phyloP scores from a whole-genome alignment of 1,284 basidiomycete genomes.

The Boletus hoseneyae region DNA sequence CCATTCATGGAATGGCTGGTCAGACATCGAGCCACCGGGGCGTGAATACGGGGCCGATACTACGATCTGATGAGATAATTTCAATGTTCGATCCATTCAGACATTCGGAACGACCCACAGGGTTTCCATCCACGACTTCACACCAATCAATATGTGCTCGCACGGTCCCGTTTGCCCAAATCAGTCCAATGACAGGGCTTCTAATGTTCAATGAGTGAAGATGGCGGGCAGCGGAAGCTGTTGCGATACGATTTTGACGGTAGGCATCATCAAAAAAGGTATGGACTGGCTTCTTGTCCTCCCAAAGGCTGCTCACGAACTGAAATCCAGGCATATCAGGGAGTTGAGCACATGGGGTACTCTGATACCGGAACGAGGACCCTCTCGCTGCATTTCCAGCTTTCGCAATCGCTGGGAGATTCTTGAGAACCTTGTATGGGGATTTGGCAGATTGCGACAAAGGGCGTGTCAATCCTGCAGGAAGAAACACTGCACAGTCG shows the following conservation, averaged over 20 bases:
- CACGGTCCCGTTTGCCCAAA: conserved; percentile 52
- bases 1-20: conserved; percentile 46
- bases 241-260: conserved; percentile 56
- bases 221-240: conserved; percentile 47
- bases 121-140: conserved; percentile 30
- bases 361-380: conserved; percentile 51
- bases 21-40: conserved; percentile 17
- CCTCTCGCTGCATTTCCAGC: conserved; percentile 38
- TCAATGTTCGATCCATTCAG: neutral
- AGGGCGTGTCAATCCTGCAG: conserved; percentile 34
- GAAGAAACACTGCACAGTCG: conserved; percentile 48
- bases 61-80: conserved; percentile 36
- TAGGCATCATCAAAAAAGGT: conserved; percentile 49
- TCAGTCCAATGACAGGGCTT: conserved; percentile 50
- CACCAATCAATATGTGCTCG: conserved; percentile 58
- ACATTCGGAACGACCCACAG: conserved; percentile 27
- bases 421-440: conserved; percentile 45
- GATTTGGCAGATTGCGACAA: conserved; percentile 44
- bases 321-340: conserved; percentile 47
- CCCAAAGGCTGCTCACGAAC: conserved; percentile 52
- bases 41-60: conserved; percentile 48
- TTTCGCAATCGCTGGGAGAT: conserved; percentile 34
- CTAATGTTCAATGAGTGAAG: conserved; percentile 44
- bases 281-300: conserved; percentile 57
- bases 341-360: conserved; percentile 45